Conservation (phyloP, 768 basidiomycete species). For the Boletus patriciae region DNA sequence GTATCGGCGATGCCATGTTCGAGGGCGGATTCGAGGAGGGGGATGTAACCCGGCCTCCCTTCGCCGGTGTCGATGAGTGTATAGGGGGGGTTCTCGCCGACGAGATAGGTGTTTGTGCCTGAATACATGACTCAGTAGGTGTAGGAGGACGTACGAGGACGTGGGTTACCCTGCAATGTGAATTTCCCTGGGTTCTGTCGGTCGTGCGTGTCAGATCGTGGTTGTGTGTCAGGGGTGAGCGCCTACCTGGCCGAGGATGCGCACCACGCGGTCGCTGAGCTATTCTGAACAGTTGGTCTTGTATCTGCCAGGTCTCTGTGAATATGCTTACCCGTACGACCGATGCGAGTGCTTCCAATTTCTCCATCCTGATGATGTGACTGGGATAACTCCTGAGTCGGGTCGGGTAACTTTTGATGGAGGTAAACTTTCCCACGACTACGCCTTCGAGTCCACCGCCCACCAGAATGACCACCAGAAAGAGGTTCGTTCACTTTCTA, state of each 20-base stretch:
- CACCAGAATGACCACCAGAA: conserved; percentile 44
- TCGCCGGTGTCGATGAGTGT: conserved; percentile 84
- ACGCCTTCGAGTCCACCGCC: conserved; percentile 35
- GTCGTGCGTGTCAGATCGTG: not conserved
- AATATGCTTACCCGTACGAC: conserved; percentile 49
- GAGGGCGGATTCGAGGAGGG: conserved; percentile 64
- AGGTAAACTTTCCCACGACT: conserved; percentile 14
- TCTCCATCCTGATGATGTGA: conserved; percentile 43
- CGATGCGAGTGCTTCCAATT: conserved; percentile 50
- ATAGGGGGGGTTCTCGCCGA: conserved; percentile 70
- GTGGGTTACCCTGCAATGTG: conserved; percentile 70
- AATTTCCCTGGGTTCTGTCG: conserved; percentile 83
- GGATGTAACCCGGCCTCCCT: conserved; percentile 65
- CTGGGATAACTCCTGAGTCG: too few relatives aligned
- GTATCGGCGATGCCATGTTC: conserved; percentile 34
- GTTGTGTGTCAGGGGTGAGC: not conserved
- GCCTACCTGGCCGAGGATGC: conserved; percentile 76
- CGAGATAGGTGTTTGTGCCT: conserved; percentile 91
- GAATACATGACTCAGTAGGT: not conserved
- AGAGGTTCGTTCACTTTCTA: conserved; percentile 31
- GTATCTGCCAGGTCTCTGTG: not conserved
- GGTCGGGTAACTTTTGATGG: too few relatives aligned
- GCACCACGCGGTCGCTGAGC: conserved; percentile 67
- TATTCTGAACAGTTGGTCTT: conserved; percentile 26
- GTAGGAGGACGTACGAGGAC: not conserved